Evolutionary conservation across 306 rosid genomes (phyloP).

Genomic region (Prinsepia uniflora): DNA sequence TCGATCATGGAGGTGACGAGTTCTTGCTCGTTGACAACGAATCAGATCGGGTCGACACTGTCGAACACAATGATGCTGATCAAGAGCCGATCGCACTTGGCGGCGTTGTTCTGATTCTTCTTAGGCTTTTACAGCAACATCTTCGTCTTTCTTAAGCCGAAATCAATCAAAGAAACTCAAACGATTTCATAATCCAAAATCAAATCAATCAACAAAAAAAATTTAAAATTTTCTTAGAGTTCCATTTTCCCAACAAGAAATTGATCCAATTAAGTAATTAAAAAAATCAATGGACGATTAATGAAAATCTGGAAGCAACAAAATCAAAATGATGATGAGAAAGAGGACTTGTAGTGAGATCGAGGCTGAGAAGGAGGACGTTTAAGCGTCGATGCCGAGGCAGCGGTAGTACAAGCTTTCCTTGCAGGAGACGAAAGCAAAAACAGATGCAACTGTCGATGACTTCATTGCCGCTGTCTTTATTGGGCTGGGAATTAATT

Average conservation of each 20-base stretch:
- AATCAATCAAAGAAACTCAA: no score
- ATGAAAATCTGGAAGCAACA: background rate
- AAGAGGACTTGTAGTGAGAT: background rate
- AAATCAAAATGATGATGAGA: background rate
- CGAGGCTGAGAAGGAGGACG: background rate
- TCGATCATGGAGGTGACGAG: slow-evolving; percentile 66
- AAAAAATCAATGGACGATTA: background rate
- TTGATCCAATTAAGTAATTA: background rate
- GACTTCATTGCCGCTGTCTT: no score
- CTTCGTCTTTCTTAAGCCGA: background rate
- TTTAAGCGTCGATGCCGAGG: slow-evolving; percentile 90
- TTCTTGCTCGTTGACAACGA: slow-evolving; percentile 70
- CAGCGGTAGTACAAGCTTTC: slow-evolving; percentile 99
- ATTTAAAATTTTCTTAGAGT: background rate
- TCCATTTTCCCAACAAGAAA: background rate
- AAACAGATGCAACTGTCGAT: slow-evolving; percentile 49
- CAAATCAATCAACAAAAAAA: background rate
- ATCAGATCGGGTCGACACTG: slow-evolving; percentile 91
- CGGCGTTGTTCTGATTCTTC: slow-evolving; percentile 53
- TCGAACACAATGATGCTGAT: slow-evolving; percentile 77
- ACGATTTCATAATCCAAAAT: background rate
- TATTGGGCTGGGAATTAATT: no score
- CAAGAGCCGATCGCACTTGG: slow-evolving; percentile 59
- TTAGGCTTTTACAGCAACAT: slow-evolving; percentile 83
- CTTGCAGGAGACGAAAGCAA: slow-evolving; percentile 88